Conservation (phyloP, 2,329 filamentous ascomycete genomes). For the Aspergillus sp. region DNA sequence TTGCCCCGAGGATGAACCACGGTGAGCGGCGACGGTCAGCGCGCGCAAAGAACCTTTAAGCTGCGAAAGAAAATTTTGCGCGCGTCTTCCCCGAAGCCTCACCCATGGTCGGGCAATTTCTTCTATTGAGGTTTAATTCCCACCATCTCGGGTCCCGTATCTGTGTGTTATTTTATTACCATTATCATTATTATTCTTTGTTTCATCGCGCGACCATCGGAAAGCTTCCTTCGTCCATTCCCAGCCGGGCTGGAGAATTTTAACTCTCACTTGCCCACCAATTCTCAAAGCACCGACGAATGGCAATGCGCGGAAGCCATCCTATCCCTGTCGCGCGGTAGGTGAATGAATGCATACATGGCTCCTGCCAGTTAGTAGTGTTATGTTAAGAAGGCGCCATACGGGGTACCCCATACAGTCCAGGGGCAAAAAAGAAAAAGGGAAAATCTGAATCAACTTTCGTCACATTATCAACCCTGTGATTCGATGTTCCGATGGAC, state of each 20-base stretch:
- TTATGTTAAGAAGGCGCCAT: not conserved
- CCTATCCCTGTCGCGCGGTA: conserved; percentile 1
- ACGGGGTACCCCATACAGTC: conserved; percentile 6
- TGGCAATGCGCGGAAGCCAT: not conserved
- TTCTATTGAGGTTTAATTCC: conserved; percentile 19
- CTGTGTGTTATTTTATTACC: conserved; percentile 5
- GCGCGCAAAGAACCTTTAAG: not conserved
- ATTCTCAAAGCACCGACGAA: not conserved
- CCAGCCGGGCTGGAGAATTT: not conserved
- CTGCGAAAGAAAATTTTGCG: conserved; percentile 7
- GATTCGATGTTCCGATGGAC: conserved; percentile 13
- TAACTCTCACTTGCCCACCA: not conserved
- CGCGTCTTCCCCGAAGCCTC: conserved; percentile 13
- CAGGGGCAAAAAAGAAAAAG: not conserved
- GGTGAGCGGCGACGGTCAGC: conserved; percentile 9
- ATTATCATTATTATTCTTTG: not conserved
- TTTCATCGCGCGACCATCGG: not conserved
- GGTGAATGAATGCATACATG: not conserved
- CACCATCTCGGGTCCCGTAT: conserved; percentile 19
- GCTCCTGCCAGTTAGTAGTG: conserved; percentile 1
- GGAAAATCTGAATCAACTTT: conserved; percentile 11
- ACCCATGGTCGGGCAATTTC: conserved; percentile 17
- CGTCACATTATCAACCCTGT: conserved; percentile 11
- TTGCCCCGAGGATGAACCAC: conserved; percentile 10
- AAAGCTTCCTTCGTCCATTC: not conserved